Percentiles rank a stretch among this genome's conserved stretches.
phyloP scores from a whole-genome alignment of 2,329 filamentous ascomycete species.

The Tolypocladium pustulatum region DNA sequence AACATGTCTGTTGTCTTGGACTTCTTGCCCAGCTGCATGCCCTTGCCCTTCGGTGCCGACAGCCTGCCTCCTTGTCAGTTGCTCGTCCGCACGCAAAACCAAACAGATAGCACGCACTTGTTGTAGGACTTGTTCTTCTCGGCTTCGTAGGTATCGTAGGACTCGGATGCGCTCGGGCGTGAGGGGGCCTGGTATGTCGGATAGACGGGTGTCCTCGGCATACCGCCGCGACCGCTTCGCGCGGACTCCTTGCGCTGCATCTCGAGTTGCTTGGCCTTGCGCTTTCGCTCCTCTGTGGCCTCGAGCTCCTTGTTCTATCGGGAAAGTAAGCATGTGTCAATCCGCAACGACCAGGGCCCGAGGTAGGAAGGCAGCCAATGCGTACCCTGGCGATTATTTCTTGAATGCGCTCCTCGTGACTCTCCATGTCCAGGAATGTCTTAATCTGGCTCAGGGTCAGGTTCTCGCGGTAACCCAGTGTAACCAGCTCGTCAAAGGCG shows the following conservation, averaged over 20 bases:
- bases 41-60: constrained; percentile 75
- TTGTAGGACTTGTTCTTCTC: constrained; percentile 89
- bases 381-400: constrained; percentile 87
- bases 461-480: constrained; percentile 91
- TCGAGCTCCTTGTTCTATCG: constrained; percentile 92
- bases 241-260: constrained; percentile 97
- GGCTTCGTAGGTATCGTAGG: constrained; percentile 89
- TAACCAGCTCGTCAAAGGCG: constrained; percentile 95
- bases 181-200: constrained; percentile 79
- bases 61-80: constrained; percentile 10
- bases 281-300: constrained; percentile 94
- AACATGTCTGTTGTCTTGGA: constrained; percentile 97
- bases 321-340: constrained; percentile 12
- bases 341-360: not conserved
- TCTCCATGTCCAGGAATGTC: constrained; percentile 99
- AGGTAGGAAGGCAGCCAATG: not conserved
- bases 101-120: constrained; percentile 45
- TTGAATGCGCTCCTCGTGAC: constrained; percentile 96
- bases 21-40: constrained; percentile 99
- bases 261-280: constrained; percentile 96
- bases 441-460: constrained; percentile 95
- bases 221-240: constrained; percentile 55
- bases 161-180: constrained; percentile 63
- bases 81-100: not conserved
- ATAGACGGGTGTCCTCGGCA: constrained; percentile 70